phyloP scores from a whole-genome alignment of 768 basidiomycete species.

The Tulasnella calospora region DNA sequence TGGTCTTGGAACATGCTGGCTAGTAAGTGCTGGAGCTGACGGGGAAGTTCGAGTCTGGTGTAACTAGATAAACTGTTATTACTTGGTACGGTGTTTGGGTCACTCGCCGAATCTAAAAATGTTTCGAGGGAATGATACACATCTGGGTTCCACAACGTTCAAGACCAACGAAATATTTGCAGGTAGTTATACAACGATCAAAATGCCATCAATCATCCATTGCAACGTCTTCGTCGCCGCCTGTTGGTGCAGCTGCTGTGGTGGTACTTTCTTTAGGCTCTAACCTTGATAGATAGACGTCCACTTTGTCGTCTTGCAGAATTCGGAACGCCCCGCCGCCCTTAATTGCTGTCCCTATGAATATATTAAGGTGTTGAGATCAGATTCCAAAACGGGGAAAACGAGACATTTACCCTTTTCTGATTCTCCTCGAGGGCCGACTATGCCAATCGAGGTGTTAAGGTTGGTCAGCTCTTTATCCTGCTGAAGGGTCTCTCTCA shows the following conservation, averaged over 20 bases:
- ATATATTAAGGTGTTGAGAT: not conserved
- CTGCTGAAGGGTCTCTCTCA: conserved; percentile 95
- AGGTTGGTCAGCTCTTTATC: conserved; percentile 91
- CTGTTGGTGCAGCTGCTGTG: conserved; percentile 37
- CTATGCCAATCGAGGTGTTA: conserved; percentile 93
- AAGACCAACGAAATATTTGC: not conserved
- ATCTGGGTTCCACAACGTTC: not conserved
- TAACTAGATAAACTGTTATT: conserved; percentile 15
- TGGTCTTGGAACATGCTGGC: conserved; percentile 56
- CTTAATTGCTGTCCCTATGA: conserved; percentile 30
- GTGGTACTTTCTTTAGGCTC: conserved; percentile 54
- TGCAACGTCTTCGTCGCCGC: conserved; percentile 72
- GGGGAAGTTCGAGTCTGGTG: conserved; percentile 79
- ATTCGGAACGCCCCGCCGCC: conserved; percentile 70
- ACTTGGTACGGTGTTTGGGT: not conserved
- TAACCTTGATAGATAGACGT: conserved; percentile 73
- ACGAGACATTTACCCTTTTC: conserved; percentile 44
- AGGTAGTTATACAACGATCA: not conserved
- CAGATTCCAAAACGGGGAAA: not conserved
- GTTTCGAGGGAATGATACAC: not conserved
- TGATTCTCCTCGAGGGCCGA: conserved; percentile 63
- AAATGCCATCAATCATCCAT: conserved; percentile 56
- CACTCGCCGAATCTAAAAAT: not conserved
- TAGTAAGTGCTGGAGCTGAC: conserved; percentile 88
- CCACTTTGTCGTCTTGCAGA: conserved; percentile 74